Percentiles rank a stretch among this genome's conserved stretches.
Evolutionary conservation across 768 basidiomycete genomes (phyloP).

Genomic region (Sutorius australiensis): DNA sequence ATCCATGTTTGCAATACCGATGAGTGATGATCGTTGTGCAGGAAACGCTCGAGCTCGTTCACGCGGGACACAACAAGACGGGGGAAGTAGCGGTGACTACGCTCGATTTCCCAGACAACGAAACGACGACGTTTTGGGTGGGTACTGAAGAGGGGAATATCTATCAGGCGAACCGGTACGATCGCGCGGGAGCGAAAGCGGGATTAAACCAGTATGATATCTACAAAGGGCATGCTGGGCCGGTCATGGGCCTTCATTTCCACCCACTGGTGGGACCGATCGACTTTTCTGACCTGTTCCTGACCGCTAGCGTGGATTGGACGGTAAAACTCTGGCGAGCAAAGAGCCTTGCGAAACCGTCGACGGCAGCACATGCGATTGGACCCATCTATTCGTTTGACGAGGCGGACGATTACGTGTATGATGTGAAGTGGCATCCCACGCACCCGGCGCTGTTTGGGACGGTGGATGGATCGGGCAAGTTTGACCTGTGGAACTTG

Average conservation of each 20-base stretch:
- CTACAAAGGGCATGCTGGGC: constrained; percentile 90
- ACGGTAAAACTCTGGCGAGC: constrained; percentile 96
- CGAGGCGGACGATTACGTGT: constrained; percentile 97
- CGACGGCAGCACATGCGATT: constrained; percentile 51
- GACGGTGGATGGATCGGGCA: constrained; percentile 89
- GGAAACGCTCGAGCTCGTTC: constrained; percentile 91
- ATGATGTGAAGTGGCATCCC: constrained; percentile 98
- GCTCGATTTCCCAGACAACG: constrained; percentile 92
- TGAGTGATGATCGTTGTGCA: constrained; percentile 30
- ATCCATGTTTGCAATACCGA: not conserved
- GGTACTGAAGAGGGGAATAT: constrained; percentile 98
- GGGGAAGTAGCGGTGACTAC: constrained; percentile 94
- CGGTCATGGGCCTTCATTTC: constrained; percentile 92
- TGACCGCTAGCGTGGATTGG: constrained; percentile 95
- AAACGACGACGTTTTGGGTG: constrained; percentile 95
- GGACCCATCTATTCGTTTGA: constrained; percentile 89
- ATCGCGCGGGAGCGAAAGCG: constrained; percentile 94
- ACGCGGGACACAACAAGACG: constrained; percentile 92
- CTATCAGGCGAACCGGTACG: constrained; percentile 95
- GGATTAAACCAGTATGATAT: constrained; percentile 91
- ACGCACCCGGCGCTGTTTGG: constrained; percentile 93
- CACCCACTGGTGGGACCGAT: constrained; percentile 89
- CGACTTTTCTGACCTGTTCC: constrained; percentile 93
- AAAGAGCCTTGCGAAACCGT: constrained; percentile 71
- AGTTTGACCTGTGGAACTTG: constrained; percentile 96